Base-by-base conservation (phyloP, 495 filamentous ascomycete species). In the Pseudomonodictys pantanalensis region DNA sequence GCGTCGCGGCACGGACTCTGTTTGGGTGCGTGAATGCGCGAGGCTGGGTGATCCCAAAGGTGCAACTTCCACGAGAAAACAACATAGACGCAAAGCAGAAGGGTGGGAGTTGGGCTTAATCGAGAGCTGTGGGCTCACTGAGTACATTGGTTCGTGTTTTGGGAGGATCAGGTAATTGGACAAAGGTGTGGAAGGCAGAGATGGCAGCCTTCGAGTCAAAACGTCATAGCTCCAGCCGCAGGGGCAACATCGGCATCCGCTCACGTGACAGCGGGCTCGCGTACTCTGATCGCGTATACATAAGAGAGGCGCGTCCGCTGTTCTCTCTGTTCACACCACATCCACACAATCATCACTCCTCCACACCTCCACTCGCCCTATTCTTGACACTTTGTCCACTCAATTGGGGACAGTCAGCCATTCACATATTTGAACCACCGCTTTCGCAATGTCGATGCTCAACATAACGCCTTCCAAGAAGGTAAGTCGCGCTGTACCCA, bases 381-480 rank as follows among this genome's bases (percentile, higher is more conserved):
- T 56, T 28, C 42, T 43, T 49, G 17, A 32, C 42, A 25, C n/a
- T 22, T 12, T 25, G 17, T 57, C 32, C 12, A 32, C 17, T 58
- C 6, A 28, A 24, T 2, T n/a, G n/a, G 26, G 23, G 15, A 24
- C 46, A 38, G 49, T 52, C 23, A 56, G 25, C 26, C 12, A 22
- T 30, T 17, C 22, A 2, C 7, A 30, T 22, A 8, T 17, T 33
- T 39, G 26, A n/a, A 3, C 10, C 7, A 20, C 53, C 22, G 46
- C 47, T 22, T 35, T 26, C 54, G 59, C 49, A 58, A 67, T 67
- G 64, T 59, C 64, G 46, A 43, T 55, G 45, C 7, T 63, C 22
- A 46, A 60, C 32, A 44, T 68, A 32, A 69, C 67, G 17, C 67
- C 67, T n/a, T 69, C 67, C n/a, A 69, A 69, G 32, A 64, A 67